Base-by-base conservation (phyloP, 225 moss, liverwort and hornwort species). In the Marchantia paleacea region DNA sequence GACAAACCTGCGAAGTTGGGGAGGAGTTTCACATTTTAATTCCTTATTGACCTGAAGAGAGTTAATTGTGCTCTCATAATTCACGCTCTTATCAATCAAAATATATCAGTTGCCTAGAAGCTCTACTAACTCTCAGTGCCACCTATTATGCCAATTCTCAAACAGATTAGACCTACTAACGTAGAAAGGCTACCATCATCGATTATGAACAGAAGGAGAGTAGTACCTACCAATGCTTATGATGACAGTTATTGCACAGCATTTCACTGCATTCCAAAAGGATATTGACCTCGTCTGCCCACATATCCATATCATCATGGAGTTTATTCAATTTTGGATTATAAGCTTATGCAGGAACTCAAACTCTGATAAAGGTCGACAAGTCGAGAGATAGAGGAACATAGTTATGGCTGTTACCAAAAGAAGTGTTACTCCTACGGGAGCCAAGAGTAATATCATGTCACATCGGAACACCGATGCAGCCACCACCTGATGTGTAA, bases 401-500 rank as follows among this genome's bases (percentile, higher is more conserved):
- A 3, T 58, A 60, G 30, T 20, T 55, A 10, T 22, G 30, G 39
- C 48, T 72, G 30, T 75, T 86, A 94, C 94, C 91, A 86, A 89
- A 16, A 99, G 85, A 84, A 99, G 82, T 48, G 92, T 90, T 75
- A 94, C 31, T 63, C 94, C 99, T 84, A 99, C 82, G 20, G 94
- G 90, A 78, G 88, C 92, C 76, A 99, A 84, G 55, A 99, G 94
- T 80, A 99, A 89, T 76, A 92, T 75, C 55, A 90, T 87, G 61
- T 99, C 99, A 86, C 99, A 99, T 53, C 99, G 91, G 72, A 99
- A 95, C 52, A 99, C 93, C 67, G 91, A 89, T 66, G 99, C 85
- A 72, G 99, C 89, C 61, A 94, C 89, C 55, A 92, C 94, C 94
- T 94, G 89, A n/a, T n/a, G n/a, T n/a, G n/a, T n/a, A 64, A 20